phyloP scores from a whole-genome alignment of 2,329 filamentous ascomycete genomes.

The Neonectria magnoliae region DNA sequence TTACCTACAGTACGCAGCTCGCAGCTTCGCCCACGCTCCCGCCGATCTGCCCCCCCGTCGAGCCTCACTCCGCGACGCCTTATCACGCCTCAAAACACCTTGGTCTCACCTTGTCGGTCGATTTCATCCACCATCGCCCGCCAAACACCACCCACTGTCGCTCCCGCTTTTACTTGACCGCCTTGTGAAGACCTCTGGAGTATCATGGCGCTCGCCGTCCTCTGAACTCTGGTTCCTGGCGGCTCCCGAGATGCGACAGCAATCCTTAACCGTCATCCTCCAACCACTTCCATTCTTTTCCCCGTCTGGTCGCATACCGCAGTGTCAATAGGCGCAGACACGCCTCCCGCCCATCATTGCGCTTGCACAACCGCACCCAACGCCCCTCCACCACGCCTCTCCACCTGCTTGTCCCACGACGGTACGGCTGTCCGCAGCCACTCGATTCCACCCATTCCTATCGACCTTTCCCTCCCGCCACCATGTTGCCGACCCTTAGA shows the following conservation, averaged over 20 bases:
- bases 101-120: not conserved
- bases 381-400: constrained; percentile 15
- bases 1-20: constrained; percentile 19
- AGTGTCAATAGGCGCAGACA: constrained; percentile 24
- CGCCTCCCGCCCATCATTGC: constrained; percentile 15
- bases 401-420: constrained; percentile 23
- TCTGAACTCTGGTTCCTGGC: constrained; percentile 37
- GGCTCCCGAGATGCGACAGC: constrained; percentile 42
- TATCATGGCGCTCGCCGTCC: constrained; percentile 38
- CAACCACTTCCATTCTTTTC: constrained; percentile 38
- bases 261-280: constrained; percentile 26
- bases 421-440: constrained; percentile 27
- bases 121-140: constrained; percentile 12
- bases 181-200: constrained; percentile 16
- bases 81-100: constrained; percentile 19
- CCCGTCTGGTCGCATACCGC: constrained; percentile 32
- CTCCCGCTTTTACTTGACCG: constrained; percentile 7
- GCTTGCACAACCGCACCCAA: constrained; percentile 19
- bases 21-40: constrained; percentile 33
- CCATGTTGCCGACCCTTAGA: constrained; percentile 38
- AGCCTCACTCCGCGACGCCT: constrained; percentile 24
- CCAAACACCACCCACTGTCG: constrained; percentile 3
- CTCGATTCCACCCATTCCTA: constrained; percentile 15
- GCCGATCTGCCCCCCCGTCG: constrained; percentile 35
- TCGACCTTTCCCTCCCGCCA: constrained; percentile 26